Conservation (phyloP, 2,329 filamentous ascomycete species). For the Endothia cerciana region DNA sequence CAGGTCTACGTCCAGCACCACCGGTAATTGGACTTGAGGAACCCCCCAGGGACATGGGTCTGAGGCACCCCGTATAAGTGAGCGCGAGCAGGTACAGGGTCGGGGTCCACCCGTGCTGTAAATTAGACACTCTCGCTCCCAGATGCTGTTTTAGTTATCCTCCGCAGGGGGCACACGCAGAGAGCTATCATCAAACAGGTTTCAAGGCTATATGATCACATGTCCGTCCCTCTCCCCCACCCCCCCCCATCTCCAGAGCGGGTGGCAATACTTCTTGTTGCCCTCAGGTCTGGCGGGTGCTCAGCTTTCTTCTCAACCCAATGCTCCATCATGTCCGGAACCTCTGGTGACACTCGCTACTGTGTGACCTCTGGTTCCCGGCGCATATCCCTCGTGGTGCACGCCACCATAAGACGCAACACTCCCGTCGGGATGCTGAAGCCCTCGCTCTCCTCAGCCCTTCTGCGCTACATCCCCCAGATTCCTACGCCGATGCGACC, state of each 20-base stretch:
- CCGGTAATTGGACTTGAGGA: constrained; percentile 13
- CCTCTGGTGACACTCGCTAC: neutral
- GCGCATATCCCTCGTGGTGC: neutral
- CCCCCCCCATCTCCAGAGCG: neutral
- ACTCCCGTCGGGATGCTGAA: neutral
- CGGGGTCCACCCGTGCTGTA: constrained; percentile 10
- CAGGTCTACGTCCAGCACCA: constrained; percentile 16
- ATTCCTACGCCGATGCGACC: constrained; percentile 3
- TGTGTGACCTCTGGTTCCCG: neutral
- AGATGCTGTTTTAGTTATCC: constrained; percentile 2
- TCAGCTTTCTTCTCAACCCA: neutral
- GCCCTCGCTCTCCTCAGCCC: neutral
- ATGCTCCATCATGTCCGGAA: neutral
- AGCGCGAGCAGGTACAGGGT: neutral
- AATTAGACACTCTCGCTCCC: constrained; percentile 13
- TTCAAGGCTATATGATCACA: constrained; percentile 1
- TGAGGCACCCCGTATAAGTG: constrained; percentile 8
- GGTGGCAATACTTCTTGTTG: neutral
- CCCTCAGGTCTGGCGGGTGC: neutral
- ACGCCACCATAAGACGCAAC: neutral
- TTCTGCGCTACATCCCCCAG: neutral
- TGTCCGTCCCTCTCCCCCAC: neutral
- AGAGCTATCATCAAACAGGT: constrained; percentile 6
- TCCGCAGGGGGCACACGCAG: neutral
- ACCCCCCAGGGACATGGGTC: constrained; percentile 6